Percentiles rank a stretch among this genome's conserved stretches.
Conservation (phyloP, 2,329 filamentous ascomycete genomes). For the Fusarium dimerum region DNA sequence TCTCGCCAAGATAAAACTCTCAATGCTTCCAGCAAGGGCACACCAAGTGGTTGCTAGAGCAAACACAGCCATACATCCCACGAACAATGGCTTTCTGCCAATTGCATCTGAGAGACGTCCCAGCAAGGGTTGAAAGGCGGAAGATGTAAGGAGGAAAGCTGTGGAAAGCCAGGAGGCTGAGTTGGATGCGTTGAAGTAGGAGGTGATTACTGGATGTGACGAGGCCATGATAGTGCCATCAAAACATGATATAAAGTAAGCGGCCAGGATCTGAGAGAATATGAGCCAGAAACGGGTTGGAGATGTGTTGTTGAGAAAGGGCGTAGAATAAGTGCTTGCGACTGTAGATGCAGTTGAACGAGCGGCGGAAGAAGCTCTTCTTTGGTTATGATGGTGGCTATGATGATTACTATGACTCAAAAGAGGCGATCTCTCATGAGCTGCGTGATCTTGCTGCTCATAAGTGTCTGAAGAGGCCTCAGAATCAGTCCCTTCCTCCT, state of each 20-base stretch:
- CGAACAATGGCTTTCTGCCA: slow-evolving; percentile 67
- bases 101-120: slow-evolving; percentile 74
- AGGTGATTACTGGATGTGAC: slow-evolving; percentile 78
- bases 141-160: slow-evolving; percentile 74
- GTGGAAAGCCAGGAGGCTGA: slow-evolving; percentile 82
- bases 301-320: slow-evolving; percentile 49
- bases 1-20: slow-evolving; percentile 69
- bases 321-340: slow-evolving; percentile 15
- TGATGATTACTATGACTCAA: background rate
- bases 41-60: slow-evolving; percentile 68
- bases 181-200: slow-evolving; percentile 76
- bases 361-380: slow-evolving; percentile 27
- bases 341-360: slow-evolving; percentile 13
- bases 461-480: slow-evolving; percentile 6
- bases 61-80: slow-evolving; percentile 65
- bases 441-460: slow-evolving; percentile 13
- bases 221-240: slow-evolving; percentile 82
- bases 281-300: slow-evolving; percentile 61
- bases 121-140: slow-evolving; percentile 73
- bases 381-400: background rate
- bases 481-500: slow-evolving; percentile 3
- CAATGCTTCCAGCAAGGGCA: slow-evolving; percentile 64
- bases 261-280: slow-evolving; percentile 59
- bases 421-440: background rate
- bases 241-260: slow-evolving; percentile 64